phyloP scores from a whole-genome alignment of 2,329 filamentous ascomycete genomes.

The Monosporascus sp. region DNA sequence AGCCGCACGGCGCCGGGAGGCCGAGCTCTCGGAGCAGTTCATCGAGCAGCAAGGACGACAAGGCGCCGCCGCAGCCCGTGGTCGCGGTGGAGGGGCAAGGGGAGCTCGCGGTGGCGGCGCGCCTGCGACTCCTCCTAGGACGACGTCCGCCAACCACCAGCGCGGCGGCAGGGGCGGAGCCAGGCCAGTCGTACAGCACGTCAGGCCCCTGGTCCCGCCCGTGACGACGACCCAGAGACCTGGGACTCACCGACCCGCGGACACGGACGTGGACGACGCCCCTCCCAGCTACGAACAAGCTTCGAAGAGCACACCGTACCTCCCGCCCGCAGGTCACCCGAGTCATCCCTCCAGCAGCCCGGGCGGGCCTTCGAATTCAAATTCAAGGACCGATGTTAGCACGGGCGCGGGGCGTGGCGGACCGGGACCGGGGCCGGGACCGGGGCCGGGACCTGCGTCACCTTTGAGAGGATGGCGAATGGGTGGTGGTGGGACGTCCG shows the following conservation, averaged over 20 bases:
- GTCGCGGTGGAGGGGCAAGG: slow-evolving; percentile 11
- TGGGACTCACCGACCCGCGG: slow-evolving; percentile 28
- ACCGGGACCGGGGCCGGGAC: too few relatives aligned
- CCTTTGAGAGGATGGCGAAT: slow-evolving; percentile 42
- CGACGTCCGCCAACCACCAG: slow-evolving; percentile 18
- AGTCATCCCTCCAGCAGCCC: slow-evolving; percentile 39
- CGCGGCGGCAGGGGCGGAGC: slow-evolving; percentile 13
- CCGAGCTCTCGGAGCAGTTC: slow-evolving; percentile 61
- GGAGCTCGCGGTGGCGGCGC: slow-evolving; percentile 16
- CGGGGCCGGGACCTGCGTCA: slow-evolving; percentile 16
- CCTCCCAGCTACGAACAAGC: slow-evolving; percentile 56
- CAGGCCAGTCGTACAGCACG: slow-evolving; percentile 27
- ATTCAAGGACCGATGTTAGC: slow-evolving; percentile 10
- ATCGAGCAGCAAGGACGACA: slow-evolving; percentile 58
- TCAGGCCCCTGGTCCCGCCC: slow-evolving; percentile 43
- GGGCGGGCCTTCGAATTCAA: slow-evolving; percentile 10
- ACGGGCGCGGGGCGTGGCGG: slow-evolving; percentile 5
- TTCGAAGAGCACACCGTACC: slow-evolving; percentile 44
- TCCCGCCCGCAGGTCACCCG: slow-evolving; percentile 46
- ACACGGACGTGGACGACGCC: slow-evolving; percentile 42
- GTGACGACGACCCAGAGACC: slow-evolving; percentile 20
- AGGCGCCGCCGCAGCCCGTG: slow-evolving; percentile 6
- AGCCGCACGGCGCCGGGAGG: slow-evolving; percentile 59
- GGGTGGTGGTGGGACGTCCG: slow-evolving; percentile 4
- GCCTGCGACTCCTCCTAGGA: slow-evolving; percentile 18